Evolutionary conservation across 2,329 filamentous ascomycete species (phyloP).

Genomic region (Colletotrichum coccodes): DNA sequence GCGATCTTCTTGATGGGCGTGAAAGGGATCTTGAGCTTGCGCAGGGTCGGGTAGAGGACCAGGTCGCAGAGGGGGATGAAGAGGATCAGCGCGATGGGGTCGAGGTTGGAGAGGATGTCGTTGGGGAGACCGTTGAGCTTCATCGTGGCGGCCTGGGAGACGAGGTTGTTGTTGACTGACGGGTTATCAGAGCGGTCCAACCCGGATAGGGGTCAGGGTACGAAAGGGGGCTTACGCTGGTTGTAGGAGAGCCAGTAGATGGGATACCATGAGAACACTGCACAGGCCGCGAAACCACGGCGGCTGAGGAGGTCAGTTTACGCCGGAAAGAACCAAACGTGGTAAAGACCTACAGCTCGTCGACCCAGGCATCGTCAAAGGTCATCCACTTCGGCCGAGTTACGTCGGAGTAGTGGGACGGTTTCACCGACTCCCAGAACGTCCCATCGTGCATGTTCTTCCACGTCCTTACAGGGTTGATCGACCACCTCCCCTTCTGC

Average conservation of each 20-base stretch:
- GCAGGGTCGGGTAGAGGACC: constrained; percentile 74
- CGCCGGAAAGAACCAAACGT: not conserved
- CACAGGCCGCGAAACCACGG: constrained; percentile 74
- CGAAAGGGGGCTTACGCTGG: constrained; percentile 43
- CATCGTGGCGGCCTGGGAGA: constrained; percentile 74
- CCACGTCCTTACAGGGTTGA: constrained; percentile 71
- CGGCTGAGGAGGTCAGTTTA: constrained; percentile 38
- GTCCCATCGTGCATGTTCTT: constrained; percentile 65
- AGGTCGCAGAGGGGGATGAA: constrained; percentile 79
- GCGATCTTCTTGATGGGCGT: constrained; percentile 82
- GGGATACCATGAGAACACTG: constrained; percentile 77
- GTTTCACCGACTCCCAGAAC: constrained; percentile 78
- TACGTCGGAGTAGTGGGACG: constrained; percentile 65
- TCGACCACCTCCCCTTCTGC: constrained; percentile 74
- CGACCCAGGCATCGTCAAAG: constrained; percentile 83
- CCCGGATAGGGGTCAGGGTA: not conserved
- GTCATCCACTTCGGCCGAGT: constrained; percentile 76
- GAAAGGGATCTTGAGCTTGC: constrained; percentile 72
- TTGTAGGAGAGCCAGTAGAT: constrained; percentile 66
- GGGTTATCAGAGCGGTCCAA: constrained; percentile 25
- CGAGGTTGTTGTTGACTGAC: constrained; percentile 66
- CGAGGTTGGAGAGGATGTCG: constrained; percentile 79
- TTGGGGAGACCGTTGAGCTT: constrained; percentile 77
- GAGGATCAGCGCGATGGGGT: constrained; percentile 83
- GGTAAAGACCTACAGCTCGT: constrained; percentile 62